These are phyloP conservation scores for Vigna mungo DNA, from an alignment of 306 rosid genomes.

Conservation along the genomic window DNA sequence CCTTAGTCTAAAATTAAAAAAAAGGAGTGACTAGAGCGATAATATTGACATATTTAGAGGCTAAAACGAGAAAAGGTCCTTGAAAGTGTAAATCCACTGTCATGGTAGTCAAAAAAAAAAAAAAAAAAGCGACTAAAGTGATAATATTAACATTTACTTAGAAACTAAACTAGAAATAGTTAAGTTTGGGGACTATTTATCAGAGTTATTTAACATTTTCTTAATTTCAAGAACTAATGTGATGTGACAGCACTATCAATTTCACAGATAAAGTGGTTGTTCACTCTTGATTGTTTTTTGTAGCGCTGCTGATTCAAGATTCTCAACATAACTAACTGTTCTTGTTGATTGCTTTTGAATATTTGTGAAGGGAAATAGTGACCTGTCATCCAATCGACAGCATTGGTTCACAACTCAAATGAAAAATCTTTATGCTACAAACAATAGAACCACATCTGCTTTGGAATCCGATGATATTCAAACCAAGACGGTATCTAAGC, in stretches of 20 bases:
- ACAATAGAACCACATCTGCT: slow-evolving; percentile 67
- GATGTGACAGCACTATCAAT: not conserved
- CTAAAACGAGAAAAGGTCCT: no score
- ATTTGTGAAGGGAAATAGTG: slow-evolving; percentile 69
- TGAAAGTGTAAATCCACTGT: no score
- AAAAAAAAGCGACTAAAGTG: no score
- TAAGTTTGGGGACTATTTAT: not conserved
- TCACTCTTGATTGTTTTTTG: not conserved
- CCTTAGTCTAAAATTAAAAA: no score
- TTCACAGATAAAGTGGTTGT: not conserved
- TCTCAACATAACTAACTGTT: slow-evolving; percentile 5
- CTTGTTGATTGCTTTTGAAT: slow-evolving; percentile 31
- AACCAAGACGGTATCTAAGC: slow-evolving; percentile 58
- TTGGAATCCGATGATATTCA: slow-evolving; percentile 52
- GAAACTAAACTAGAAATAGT: no score
- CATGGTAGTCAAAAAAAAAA: no score
- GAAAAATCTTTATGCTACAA: slow-evolving; percentile 55
- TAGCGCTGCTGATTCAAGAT: not conserved
- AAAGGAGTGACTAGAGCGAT: no score
- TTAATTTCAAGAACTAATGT: not conserved
- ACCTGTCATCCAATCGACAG: slow-evolving; percentile 68
- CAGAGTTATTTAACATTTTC: no score
- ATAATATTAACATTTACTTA: no score
- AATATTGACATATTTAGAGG: no score
- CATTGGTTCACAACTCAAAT: slow-evolving; percentile 59